Base-by-base conservation (phyloP, 2,329 filamentous ascomycete genomes). In the Talaromyces atroroseus region DNA sequence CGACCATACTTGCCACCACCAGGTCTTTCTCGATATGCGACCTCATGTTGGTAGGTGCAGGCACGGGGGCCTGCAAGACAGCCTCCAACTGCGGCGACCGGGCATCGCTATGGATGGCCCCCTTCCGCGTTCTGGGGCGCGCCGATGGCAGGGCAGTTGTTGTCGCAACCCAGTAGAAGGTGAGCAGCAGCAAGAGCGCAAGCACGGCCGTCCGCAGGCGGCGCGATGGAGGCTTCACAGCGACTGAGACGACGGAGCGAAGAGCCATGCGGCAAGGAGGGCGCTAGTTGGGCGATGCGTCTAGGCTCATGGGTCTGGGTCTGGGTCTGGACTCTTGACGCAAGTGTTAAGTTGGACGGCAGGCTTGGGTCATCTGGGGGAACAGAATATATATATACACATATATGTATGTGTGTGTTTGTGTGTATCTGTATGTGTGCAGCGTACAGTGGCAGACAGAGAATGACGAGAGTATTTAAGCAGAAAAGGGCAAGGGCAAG, bases 1-100 rank as follows among this genome's bases (percentile, higher is more conserved):
- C 60, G 54, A 66, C 68, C 66, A 73, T 70, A 59, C 71, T 74
- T 5, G 73, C 74, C 44, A 75, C 68, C 24, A 76, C 64, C 64
- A 75, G 64, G 48, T 66, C 65, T 59, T 68, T 70, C 5, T 59
- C 61, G 47, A 63, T 42, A 3, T 44, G 14, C 1, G 21, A 34
- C 26, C 16, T 46, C 26, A 40, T 36, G 5, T 38, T 24, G 5
- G 51, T 34, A n/a, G 56, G 56, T 6, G 34, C 34, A 11, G 56
- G 50, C 11, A 49, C 42, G 20, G 48, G 18, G 23, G 52, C 45
- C 29, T 47, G 58, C 12, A 44, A 14, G 38, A 36, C 2, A 12
- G 49, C 49, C 16, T 53, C 48, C 18, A 52, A 34, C 23, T 32
- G 32, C 32, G n/a, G n/a, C n/a, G n/a, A n/a, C n/a, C n/a, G n/a